These are phyloP conservation scores for Achlya hypogyna DNA, from an alignment of 352 stramenopile genomes.

Conservation along the genomic window DNA sequence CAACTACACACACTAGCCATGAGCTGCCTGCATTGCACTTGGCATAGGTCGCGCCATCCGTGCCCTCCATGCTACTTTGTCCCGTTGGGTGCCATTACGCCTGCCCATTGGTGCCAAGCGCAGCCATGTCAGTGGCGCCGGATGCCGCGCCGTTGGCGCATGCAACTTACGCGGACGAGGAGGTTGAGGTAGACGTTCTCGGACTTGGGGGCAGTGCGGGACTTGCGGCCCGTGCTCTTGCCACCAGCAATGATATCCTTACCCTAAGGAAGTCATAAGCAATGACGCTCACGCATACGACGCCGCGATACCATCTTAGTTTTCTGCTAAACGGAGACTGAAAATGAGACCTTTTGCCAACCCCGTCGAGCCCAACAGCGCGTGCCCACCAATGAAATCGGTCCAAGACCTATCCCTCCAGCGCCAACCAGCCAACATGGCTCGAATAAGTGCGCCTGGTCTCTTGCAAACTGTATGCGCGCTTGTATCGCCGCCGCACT, in stretches of 20 bases:
- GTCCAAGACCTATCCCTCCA: constrained; percentile 4
- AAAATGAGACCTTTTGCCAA: constrained; percentile 4
- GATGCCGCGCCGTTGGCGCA: too few species aligned
- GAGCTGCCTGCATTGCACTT: background rate
- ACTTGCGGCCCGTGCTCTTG: constrained; percentile 97
- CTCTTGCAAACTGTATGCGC: background rate
- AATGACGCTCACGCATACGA: background rate
- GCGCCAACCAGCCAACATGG: background rate
- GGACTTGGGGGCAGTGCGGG: constrained; percentile 96
- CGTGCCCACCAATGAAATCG: constrained; percentile 17
- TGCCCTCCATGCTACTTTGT: background rate
- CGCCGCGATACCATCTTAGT: constrained; percentile 13
- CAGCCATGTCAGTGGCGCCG: too few species aligned
- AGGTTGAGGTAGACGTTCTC: constrained; percentile 99
- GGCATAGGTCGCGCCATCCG: background rate
- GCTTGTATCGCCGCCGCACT: background rate
- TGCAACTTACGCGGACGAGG: constrained; percentile 86
- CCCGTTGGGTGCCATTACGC: too few species aligned
- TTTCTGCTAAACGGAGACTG: constrained; percentile 15
- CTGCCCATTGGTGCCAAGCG: too few species aligned
- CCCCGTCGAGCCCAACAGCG: background rate
- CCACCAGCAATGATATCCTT: constrained; percentile 99
- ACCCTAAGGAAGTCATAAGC: constrained; percentile 52
- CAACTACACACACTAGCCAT: constrained; percentile 30
- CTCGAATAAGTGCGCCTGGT: constrained; percentile 5